phyloP scores from a whole-genome alignment of 2,329 filamentous ascomycete genomes.

The Fusarium sp. region DNA sequence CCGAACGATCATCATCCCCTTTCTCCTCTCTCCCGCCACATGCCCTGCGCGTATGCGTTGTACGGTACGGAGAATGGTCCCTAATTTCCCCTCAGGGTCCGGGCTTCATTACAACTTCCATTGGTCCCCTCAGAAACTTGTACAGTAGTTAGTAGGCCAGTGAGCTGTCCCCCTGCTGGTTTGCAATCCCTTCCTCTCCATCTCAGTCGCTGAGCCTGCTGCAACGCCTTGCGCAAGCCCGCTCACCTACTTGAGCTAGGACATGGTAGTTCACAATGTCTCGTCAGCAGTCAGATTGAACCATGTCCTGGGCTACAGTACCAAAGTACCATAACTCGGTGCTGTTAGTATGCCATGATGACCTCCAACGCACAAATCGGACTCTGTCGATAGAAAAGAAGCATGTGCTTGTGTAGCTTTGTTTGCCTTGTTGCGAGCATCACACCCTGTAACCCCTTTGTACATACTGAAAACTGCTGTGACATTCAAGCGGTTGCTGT shows the following conservation, averaged over 20 bases:
- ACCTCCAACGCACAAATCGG: constrained; percentile 27
- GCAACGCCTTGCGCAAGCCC: constrained; percentile 37
- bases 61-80: constrained; percentile 21
- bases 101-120: constrained; percentile 17
- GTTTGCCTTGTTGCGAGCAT: neutral
- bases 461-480: neutral
- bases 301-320: constrained; percentile 22
- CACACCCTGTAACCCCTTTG: neutral
- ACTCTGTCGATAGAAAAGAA: neutral
- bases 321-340: neutral
- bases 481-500: constrained; percentile 23
- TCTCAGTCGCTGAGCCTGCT: constrained; percentile 38
- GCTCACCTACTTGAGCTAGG: constrained; percentile 32
- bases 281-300: constrained; percentile 40
- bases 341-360: constrained; percentile 22
- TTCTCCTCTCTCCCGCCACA: constrained; percentile 31
- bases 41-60: constrained; percentile 24
- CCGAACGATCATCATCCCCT: constrained; percentile 30
- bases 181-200: constrained; percentile 40
- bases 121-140: constrained; percentile 17
- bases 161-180: constrained; percentile 36
- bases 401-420: constrained; percentile 17
- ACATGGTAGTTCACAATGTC: constrained; percentile 11
- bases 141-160: constrained; percentile 8
- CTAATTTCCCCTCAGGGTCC: constrained; percentile 36